Percentiles rank a stretch among this genome's conserved stretches.
Conservation (phyloP, 495 filamentous ascomycete genomes). For the Eremomyces bilateralis region DNA sequence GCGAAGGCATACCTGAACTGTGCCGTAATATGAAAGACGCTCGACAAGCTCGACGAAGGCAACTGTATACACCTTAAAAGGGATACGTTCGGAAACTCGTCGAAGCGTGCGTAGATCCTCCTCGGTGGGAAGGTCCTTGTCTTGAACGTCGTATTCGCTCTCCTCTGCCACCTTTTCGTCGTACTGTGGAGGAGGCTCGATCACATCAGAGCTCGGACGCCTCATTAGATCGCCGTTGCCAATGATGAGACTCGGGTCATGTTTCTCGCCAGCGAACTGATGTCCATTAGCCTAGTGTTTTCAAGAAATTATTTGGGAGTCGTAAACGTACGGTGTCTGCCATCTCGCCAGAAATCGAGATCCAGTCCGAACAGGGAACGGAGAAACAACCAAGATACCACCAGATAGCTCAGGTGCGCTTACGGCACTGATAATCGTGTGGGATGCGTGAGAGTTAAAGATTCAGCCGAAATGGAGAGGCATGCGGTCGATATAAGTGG, state of each 20-base stretch:
- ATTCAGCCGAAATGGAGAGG: too few relatives aligned
- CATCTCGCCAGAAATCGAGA: constrained; percentile 6
- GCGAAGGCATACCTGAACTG: constrained; percentile 39
- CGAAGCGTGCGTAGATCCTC: constrained; percentile 39
- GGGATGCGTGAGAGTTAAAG: too few relatives aligned
- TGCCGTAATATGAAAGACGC: constrained; percentile 63
- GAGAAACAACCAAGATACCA: too few relatives aligned
- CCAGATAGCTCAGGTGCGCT: too few relatives aligned
- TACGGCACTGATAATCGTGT: too few relatives aligned
- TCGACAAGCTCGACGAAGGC: constrained; percentile 60
- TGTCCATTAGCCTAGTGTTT: background rate
- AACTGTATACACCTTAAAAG: constrained; percentile 42
- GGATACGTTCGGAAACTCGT: constrained; percentile 42
- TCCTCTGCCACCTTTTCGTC: background rate
- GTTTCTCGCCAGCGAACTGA: constrained; percentile 3
- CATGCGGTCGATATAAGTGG: too few relatives aligned
- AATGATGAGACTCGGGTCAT: constrained; percentile 1
- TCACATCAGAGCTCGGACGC: background rate
- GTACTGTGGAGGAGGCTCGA: background rate
- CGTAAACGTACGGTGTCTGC: constrained; percentile 4
- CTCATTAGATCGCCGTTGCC: background rate
- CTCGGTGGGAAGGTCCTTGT: constrained; percentile 25
- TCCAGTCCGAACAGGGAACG: too few relatives aligned
- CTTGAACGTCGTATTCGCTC: background rate
- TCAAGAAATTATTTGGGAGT: background rate